phyloP scores from a whole-genome alignment of 2,329 filamentous ascomycete species.

The Rachicladosporium sp. region DNA sequence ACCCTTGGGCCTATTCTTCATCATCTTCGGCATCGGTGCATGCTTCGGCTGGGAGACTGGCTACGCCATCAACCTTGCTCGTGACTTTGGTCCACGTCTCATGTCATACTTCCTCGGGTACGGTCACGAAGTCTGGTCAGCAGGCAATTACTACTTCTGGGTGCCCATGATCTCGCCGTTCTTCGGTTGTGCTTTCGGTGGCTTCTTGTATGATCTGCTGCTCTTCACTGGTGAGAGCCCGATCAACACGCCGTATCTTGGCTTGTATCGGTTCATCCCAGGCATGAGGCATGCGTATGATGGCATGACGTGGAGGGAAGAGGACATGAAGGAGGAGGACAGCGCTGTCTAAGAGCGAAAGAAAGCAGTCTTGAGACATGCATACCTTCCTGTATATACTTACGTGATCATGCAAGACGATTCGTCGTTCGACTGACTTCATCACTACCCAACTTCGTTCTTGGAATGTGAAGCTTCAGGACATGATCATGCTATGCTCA shows the following conservation, averaged over 20 bases:
- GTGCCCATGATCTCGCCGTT: conserved; percentile 64
- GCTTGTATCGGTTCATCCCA: conserved; percentile 38
- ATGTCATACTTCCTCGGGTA: conserved; percentile 34
- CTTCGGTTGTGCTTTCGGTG: conserved; percentile 50
- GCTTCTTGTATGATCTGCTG: conserved; percentile 54
- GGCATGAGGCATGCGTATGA: conserved; percentile 15
- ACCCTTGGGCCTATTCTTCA: conserved; percentile 54
- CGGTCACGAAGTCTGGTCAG: conserved; percentile 52
- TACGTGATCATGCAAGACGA: background rate
- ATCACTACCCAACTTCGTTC: no score
- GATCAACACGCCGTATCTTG: conserved; percentile 55
- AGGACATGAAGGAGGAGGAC: conserved; percentile 10
- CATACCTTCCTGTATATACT: background rate
- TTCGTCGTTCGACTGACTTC: no score
- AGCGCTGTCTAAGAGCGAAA: background rate
- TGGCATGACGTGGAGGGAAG: conserved; percentile 13
- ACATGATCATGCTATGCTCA: no score
- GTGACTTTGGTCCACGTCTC: conserved; percentile 59
- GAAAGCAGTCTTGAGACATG: background rate
- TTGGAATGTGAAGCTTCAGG: no score
- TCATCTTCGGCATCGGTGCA: conserved; percentile 61
- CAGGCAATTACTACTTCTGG: conserved; percentile 63
- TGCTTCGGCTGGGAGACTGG: conserved; percentile 68
- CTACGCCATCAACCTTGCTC: conserved; percentile 61
- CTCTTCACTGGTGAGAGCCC: conserved; percentile 60